phyloP scores from a whole-genome alignment of 2,329 filamentous ascomycete genomes.

The Trichothecium sympodiale region DNA sequence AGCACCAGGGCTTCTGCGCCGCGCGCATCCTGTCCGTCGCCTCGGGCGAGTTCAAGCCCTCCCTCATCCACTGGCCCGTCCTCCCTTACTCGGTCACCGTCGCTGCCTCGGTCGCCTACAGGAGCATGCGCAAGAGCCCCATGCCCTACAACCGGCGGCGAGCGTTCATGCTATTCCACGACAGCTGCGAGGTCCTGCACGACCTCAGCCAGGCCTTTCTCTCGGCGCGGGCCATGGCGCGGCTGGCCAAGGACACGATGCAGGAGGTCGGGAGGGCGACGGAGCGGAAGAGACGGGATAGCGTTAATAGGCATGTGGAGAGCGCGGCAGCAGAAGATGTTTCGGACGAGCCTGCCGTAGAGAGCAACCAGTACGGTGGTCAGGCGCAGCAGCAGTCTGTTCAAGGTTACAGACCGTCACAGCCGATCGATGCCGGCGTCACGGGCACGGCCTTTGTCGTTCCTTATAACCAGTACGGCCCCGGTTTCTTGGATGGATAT shows the following conservation, averaged over 20 bases:
- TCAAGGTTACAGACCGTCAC: background rate
- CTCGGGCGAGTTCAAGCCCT: conserved; percentile 9
- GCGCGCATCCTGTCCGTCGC: conserved; percentile 10
- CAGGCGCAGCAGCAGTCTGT: background rate
- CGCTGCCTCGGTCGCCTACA: conserved; percentile 12
- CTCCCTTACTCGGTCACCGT: conserved; percentile 13
- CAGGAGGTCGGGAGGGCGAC: conserved; percentile 11
- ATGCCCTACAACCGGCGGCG: conserved; percentile 9
- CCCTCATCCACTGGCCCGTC: conserved; percentile 12
- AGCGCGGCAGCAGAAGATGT: background rate
- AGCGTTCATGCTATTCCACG: conserved; percentile 10
- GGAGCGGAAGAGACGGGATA: conserved; percentile 8
- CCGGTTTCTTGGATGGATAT: conserved; percentile 6
- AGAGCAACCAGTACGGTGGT: background rate
- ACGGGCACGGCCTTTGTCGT: conserved; percentile 1
- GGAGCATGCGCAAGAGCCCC: conserved; percentile 11
- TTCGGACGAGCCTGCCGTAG: background rate
- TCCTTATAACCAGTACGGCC: conserved; percentile 3
- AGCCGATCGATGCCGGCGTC: background rate
- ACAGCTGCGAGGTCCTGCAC: conserved; percentile 10
- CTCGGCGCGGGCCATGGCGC: conserved; percentile 12
- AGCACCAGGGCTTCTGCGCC: conserved; percentile 11
- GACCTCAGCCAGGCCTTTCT: conserved; percentile 11
- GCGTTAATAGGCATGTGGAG: conserved; percentile 4
- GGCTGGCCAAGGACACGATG: conserved; percentile 10